Conservation (phyloP, 352 stramenopile genomes). For the Globisporangium carolinianum region DNA sequence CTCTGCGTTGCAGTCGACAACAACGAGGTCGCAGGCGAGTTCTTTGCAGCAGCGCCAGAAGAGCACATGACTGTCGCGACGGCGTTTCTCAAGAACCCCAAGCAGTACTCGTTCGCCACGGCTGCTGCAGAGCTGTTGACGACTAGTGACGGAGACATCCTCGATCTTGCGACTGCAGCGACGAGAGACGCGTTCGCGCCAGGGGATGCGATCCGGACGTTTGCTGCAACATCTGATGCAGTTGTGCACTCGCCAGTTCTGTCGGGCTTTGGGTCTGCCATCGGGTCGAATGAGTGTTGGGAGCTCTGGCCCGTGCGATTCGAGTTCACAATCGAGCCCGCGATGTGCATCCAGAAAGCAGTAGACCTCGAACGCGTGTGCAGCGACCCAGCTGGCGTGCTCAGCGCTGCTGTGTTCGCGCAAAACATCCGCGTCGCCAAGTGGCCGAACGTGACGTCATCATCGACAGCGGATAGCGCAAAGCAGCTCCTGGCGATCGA, state of each 20-base stretch:
- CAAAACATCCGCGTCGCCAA: conserved; percentile 18
- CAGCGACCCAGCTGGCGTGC: not conserved
- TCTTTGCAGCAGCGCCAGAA: conserved; percentile 19
- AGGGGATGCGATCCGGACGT: conserved; percentile 29
- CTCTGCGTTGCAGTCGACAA: conserved; percentile 44
- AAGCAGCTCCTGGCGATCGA: conserved; percentile 11
- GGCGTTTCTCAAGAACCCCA: conserved; percentile 35
- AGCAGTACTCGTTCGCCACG: conserved; percentile 21
- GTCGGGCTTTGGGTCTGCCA: conserved; percentile 9
- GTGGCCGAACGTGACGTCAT: conserved; percentile 14
- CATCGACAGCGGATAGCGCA: not conserved
- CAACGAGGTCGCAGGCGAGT: conserved; percentile 36
- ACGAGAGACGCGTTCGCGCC: conserved; percentile 12
- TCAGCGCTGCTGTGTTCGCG: conserved; percentile 15
- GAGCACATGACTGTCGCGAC: conserved; percentile 23
- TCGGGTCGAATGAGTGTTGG: conserved; percentile 23
- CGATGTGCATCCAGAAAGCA: conserved; percentile 9
- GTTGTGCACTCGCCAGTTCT: conserved; percentile 16
- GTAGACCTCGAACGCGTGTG: conserved; percentile 14
- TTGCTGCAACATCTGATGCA: conserved; percentile 7
- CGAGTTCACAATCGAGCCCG: conserved; percentile 4
- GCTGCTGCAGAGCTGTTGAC: conserved; percentile 1
- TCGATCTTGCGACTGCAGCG: not conserved
- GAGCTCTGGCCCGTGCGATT: conserved; percentile 22
- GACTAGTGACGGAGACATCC: not conserved